Conservation (phyloP, 352 stramenopile genomes). For the Detonula confervacea region DNA sequence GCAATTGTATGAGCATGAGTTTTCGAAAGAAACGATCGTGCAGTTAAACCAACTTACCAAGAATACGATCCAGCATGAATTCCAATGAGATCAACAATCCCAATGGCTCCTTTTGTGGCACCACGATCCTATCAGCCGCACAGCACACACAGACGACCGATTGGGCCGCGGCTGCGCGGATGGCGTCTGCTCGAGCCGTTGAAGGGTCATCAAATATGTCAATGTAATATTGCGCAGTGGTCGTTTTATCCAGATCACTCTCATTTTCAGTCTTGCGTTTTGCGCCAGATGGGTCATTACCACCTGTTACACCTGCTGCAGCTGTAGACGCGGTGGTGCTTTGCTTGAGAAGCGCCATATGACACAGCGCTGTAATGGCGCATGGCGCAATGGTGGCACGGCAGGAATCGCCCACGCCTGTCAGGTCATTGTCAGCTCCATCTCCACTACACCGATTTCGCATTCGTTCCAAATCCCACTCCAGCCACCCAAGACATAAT, state of each 20-base stretch:
- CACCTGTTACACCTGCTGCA: background rate
- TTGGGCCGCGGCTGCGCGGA: conserved; percentile 75
- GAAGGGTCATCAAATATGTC: conserved; percentile 70
- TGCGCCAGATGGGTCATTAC: conserved; percentile 8
- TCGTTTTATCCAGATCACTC: conserved; percentile 53
- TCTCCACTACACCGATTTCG: conserved; percentile 50
- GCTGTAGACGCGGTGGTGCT: conserved; percentile 50
- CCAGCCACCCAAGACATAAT: conserved; percentile 67
- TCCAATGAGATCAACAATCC: conserved; percentile 74
- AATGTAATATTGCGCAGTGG: conserved; percentile 72
- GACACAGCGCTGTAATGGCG: conserved; percentile 75
- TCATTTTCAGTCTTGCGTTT: conserved; percentile 41
- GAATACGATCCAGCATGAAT: conserved; percentile 70
- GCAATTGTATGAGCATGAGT: too few species aligned
- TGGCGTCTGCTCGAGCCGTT: conserved; percentile 63
- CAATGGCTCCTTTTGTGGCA: conserved; percentile 43
- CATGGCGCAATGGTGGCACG: conserved; percentile 63
- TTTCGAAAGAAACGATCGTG: too few species aligned
- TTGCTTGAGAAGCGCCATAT: conserved; percentile 73
- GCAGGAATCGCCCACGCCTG: conserved; percentile 62
- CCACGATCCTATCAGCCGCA: conserved; percentile 70
- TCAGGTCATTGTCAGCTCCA: conserved; percentile 34
- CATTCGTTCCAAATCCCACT: conserved; percentile 81
- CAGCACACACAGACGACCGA: conserved; percentile 76
- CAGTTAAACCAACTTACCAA: conserved; percentile 54